Conservation (phyloP, 2,329 filamentous ascomycete species). For the Sporothrix brunneoviolacea region DNA sequence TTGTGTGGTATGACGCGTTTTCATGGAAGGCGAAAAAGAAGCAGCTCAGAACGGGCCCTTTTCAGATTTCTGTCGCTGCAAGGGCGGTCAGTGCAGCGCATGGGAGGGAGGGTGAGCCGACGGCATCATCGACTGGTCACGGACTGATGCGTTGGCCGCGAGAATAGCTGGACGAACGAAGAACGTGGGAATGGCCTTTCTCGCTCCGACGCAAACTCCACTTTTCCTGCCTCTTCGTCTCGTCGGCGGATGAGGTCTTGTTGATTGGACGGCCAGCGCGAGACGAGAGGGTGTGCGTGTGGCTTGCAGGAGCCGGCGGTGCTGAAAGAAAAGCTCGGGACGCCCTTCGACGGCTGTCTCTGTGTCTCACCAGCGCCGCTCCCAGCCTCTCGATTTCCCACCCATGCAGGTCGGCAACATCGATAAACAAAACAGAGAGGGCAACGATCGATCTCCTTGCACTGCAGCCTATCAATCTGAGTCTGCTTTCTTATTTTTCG, state of each 20-base stretch:
- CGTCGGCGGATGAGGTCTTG: not conserved
- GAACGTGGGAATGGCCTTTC: not conserved
- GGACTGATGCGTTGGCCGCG: not conserved
- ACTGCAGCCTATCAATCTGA: too few species aligned
- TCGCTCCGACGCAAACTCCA: too few species aligned
- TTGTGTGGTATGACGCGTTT: too few species aligned
- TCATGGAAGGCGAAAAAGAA: not conserved
- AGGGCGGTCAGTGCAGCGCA: too few species aligned
- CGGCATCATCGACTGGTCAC: too few species aligned
- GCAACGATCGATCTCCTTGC: too few species aligned
- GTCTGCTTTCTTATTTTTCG: too few species aligned
- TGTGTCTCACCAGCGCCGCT: constrained; percentile 12
- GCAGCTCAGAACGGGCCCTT: not conserved
- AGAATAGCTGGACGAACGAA: not conserved
- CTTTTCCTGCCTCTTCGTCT: not conserved
- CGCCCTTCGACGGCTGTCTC: not conserved
- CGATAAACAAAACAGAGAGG: constrained; percentile 3
- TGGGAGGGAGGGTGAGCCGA: too few species aligned
- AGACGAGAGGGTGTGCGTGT: not conserved
- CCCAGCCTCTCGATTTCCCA: constrained; percentile 31
- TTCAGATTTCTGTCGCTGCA: too few species aligned
- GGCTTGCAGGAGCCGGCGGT: not conserved
- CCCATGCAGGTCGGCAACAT: not conserved
- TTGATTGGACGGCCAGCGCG: constrained; percentile 9
- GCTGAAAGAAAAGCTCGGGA: constrained; percentile 1